phyloP scores from a whole-genome alignment of 2,329 filamentous ascomycete genomes.

The Xylaria sp. region DNA sequence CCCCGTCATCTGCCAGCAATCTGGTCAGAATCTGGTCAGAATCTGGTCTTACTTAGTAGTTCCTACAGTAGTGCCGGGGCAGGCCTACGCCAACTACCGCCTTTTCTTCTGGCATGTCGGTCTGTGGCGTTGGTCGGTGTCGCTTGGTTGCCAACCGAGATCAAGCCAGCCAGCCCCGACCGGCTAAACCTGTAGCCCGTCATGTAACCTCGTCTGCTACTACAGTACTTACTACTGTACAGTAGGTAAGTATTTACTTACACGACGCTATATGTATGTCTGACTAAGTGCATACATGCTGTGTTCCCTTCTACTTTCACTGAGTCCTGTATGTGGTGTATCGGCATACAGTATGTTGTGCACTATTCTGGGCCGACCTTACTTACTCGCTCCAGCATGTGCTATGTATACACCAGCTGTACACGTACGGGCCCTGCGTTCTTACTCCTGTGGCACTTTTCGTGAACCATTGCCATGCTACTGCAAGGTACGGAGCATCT shows the following conservation, averaged over 20 bases:
- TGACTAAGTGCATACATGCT: no score
- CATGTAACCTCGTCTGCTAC: background rate
- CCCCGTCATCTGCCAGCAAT: no score
- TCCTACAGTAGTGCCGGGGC: no score
- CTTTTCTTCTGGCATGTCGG: background rate
- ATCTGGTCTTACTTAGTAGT: no score
- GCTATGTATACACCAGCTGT: background rate
- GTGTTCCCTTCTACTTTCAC: background rate
- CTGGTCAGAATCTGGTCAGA: no score
- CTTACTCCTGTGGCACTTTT: constrained; percentile 8
- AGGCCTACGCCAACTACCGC: background rate
- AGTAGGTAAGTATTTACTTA: no score
- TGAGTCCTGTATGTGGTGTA: no score
- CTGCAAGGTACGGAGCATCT: constrained; percentile 29
- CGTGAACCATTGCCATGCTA: constrained; percentile 10
- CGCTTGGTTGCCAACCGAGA: background rate
- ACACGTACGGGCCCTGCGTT: constrained; percentile 9
- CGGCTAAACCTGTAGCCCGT: background rate
- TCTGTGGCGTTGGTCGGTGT: background rate
- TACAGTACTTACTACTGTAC: no score
- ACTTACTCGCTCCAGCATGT: background rate
- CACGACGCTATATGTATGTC: no score
- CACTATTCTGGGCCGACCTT: background rate
- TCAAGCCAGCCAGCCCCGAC: constrained; percentile 5
- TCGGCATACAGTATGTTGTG: no score